Evolutionary conservation across 768 basidiomycete species (phyloP).

Genomic region (Stropharia rugosoannulata): DNA sequence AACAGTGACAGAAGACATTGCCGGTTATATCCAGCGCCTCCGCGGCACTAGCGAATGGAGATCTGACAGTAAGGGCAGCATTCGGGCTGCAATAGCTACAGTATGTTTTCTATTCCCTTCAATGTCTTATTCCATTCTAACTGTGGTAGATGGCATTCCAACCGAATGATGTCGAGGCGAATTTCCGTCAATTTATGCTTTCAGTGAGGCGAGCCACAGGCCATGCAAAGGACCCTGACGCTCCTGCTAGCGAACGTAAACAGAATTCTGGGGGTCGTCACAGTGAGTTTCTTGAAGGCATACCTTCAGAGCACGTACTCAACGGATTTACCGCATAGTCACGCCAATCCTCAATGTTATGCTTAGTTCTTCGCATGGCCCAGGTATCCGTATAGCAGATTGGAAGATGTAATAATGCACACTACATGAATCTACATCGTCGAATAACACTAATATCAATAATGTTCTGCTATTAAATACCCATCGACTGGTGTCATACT

Average conservation of each 20-base stretch:
- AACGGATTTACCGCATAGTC: constrained; percentile 36
- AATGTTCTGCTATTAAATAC: not conserved
- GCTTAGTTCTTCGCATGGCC: constrained; percentile 83
- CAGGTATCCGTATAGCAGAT: constrained; percentile 88
- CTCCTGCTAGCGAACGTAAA: constrained; percentile 33
- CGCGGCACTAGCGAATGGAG: constrained; percentile 90
- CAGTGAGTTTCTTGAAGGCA: constrained; percentile 29
- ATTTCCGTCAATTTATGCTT: constrained; percentile 73
- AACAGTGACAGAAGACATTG: constrained; percentile 90
- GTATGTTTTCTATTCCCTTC: constrained; percentile 34
- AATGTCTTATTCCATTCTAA: not conserved
- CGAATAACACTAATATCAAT: constrained; percentile 8
- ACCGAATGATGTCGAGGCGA: constrained; percentile 71
- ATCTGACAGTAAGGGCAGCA: constrained; percentile 83
- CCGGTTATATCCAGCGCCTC: constrained; percentile 74
- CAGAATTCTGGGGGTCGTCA: constrained; percentile 45
- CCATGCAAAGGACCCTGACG: constrained; percentile 53
- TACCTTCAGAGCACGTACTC: constrained; percentile 1
- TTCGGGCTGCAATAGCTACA: constrained; percentile 78
- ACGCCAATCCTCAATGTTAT: constrained; percentile 79
- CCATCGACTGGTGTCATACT: not conserved
- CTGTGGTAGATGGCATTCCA: constrained; percentile 68
- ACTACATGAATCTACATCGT: constrained; percentile 9
- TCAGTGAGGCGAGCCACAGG: constrained; percentile 77
- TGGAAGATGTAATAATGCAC: constrained; percentile 14